Base-by-base conservation (phyloP, 768 basidiomycete genomes). In the Boletales sp. region DNA sequence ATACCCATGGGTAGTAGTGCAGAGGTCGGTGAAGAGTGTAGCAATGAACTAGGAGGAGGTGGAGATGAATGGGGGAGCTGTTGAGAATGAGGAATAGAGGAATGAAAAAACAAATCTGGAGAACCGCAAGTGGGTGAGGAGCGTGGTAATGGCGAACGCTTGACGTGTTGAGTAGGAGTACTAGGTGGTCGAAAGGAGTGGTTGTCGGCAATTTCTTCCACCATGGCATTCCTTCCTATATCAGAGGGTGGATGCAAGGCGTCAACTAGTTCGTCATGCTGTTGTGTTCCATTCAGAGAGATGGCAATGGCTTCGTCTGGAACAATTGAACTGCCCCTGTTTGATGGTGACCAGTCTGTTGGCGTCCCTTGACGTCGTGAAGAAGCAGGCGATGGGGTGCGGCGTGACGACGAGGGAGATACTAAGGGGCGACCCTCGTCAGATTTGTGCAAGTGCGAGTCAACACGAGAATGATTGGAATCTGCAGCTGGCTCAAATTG, bases 341-440 rank as follows among this genome's bases (percentile, higher is more conserved):
- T 43, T 10, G 68, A 68, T 31, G 40, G 47, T 9, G 68, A 63
- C 66, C 66, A 68, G 24, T 66, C 47, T n/a, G 68, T 55, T n/a
- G 66, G 68, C 6, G 66, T 68, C 29, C 57, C 63, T 54, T 58
- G 59, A 12, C 15, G 45, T 37, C 12, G 54, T 12, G 19, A 29
- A n/a, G 54, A 34, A 19, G 47, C 30, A 9, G 49, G 51, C 8
- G 54, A 47, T 21, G 52, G 48, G n/a, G 51, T 56, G 31, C 46
- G 54, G 34, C 14, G 38, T 29, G 31, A 50, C 29, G 51, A n/a
- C 5, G 36, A 27, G 8, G 46, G 46, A 27, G 13, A 30, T 41
- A 9, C 42, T 27, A n/a, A 30, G 27, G 32, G 17, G 38, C 37
- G 29, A 30, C 19, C 47, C 50, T 13, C 29, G 31, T 41, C 19